Conservation (phyloP, 257 asterid genomes). For the Solanum sitiens region DNA sequence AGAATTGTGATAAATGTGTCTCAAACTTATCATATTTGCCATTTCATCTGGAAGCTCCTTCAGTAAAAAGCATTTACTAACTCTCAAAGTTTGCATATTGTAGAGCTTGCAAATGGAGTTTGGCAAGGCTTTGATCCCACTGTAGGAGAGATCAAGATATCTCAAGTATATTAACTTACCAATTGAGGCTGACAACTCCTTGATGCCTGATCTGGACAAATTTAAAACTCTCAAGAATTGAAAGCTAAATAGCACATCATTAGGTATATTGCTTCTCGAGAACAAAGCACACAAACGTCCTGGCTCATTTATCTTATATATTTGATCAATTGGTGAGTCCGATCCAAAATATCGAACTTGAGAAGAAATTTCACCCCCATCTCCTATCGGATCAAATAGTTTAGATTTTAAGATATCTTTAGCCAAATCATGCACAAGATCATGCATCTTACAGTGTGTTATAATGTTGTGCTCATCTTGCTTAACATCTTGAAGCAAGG, state of each 20-base stretch:
- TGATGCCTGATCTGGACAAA: background rate
- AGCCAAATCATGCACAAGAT: constrained; percentile 22
- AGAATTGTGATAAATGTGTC: background rate
- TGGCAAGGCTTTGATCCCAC: background rate
- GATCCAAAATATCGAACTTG: background rate
- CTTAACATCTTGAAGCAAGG: constrained; percentile 8
- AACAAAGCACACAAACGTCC: background rate
- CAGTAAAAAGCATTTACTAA: background rate
- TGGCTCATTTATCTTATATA: background rate
- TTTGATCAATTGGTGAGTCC: background rate
- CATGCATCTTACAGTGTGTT: constrained; percentile 13
- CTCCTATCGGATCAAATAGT: background rate
- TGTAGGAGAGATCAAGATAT: constrained; percentile 5
- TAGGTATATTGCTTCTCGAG: background rate
- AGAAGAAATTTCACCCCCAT: background rate
- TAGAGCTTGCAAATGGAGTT: background rate
- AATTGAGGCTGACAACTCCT: background rate
- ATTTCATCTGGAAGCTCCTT: background rate
- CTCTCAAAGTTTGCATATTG: constrained; percentile 3
- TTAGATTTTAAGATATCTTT: background rate
- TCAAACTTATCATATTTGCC: constrained; percentile 5
- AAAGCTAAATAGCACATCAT: background rate
- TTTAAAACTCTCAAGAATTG: constrained; percentile 5
- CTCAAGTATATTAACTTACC: constrained; percentile 2
- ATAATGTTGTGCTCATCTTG: background rate